Evolutionary conservation across 2,329 filamentous ascomycete species (phyloP), one percentile per base, ranked within the genome.

Genomic region (Aureobasidium leucospermi): DNA sequence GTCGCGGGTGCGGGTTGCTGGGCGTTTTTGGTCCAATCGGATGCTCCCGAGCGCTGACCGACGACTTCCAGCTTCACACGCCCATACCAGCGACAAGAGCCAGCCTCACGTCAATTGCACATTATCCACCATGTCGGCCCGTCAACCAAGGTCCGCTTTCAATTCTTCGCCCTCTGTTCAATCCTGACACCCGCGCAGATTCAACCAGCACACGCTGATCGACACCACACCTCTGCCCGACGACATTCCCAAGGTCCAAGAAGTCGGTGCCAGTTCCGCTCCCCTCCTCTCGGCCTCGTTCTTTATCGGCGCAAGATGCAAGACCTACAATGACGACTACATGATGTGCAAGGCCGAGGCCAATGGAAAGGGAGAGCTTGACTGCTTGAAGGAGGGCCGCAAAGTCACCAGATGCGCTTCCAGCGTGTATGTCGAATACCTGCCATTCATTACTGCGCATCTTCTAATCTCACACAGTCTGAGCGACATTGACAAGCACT

Each of bases 331-430:
- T 77, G 94, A 99, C 81, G 94, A 99, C 78, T 99, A 88, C 79
- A 99, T 99, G 93, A 89, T 96, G 80, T 99, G 94, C 88, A 99
- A 99, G 87, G 89, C 85, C 67, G 91, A 96, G 78, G 86, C 90
- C 69, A 87, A 89, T 64, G 94, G 94, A 69, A 85, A 84, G 76
- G 94, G 91, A 74, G 94, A 99, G 81, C 76, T 95, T 64, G 90
- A 96, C 67, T 99, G 94, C 78, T 79, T 99, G 83, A 93, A 90
- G 81, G 94, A 99, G 79, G 94, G 94, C 60, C 85, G 94, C 74
- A 89, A 94, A 76, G 94, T 99, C 63, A 99, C 94, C 68, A 85
- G 94, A 78, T 99, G 94, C 80, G 94, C 94, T 61, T 87, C 89
- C 68, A 96, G 90, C 77, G 94, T 99, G 90, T 96, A 87, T 69